Evolutionary conservation across 2,329 filamentous ascomycete genomes (phyloP).

Genomic region (Colletotrichum karsti): DNA sequence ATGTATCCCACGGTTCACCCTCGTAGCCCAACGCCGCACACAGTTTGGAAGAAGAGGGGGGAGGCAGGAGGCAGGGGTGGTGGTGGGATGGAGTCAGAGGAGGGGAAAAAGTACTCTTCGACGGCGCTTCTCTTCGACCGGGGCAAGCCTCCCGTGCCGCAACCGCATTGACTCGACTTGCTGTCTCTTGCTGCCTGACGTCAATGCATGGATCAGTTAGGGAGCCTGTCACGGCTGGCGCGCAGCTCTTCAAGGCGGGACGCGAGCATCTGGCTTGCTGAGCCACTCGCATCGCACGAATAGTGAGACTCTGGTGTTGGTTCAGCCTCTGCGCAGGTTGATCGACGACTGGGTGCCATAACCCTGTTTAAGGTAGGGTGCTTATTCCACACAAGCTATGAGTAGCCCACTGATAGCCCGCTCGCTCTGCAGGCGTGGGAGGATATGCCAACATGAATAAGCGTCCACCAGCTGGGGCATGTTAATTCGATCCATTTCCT

Average conservation of each 20-base stretch:
- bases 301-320: not conserved
- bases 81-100: not conserved
- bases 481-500: not conserved
- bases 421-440: not conserved
- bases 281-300: slow-evolving; percentile 25
- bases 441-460: not conserved
- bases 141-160: slow-evolving; percentile 1
- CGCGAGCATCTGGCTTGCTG: not conserved
- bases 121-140: not conserved
- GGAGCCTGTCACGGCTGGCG: not conserved
- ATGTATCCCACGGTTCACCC: slow-evolving; percentile 23
- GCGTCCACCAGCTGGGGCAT: not conserved
- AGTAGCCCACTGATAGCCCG: not conserved
- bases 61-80: not conserved
- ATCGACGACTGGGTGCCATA: not conserved
- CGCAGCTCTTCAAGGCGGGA: not conserved
- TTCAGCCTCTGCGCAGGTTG: not conserved
- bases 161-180: slow-evolving; percentile 19
- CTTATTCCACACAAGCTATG: slow-evolving; percentile 12
- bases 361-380: not conserved
- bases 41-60: not conserved
- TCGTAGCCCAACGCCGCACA: not conserved
- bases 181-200: slow-evolving; percentile 3
- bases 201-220: slow-evolving; percentile 27
- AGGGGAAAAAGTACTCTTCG: not conserved